These are phyloP conservation scores for Fusarium pseudograminearum DNA, from an alignment of 2,329 filamentous ascomycete genomes.

Conservation along the genomic window DNA sequence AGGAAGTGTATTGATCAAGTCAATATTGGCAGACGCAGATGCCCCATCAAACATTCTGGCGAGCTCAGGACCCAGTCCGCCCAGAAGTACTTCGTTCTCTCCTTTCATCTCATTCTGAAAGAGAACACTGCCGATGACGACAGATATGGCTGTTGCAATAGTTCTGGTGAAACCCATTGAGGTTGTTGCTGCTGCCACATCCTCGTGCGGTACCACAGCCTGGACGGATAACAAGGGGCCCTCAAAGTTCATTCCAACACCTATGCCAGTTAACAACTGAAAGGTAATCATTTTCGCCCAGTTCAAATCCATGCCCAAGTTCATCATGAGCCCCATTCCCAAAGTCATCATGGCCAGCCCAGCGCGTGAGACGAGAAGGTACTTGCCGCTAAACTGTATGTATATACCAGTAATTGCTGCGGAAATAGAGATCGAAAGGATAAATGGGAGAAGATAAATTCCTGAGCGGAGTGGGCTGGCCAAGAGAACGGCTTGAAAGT, in stretches of 20 bases:
- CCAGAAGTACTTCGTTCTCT: conserved; percentile 58
- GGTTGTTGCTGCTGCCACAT: conserved; percentile 72
- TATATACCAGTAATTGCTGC: conserved; percentile 58
- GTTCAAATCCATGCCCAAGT: conserved; percentile 64
- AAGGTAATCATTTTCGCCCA: conserved; percentile 64
- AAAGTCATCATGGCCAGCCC: conserved; percentile 68
- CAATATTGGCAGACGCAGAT: conserved; percentile 68
- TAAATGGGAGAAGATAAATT: conserved; percentile 72
- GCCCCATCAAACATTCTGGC: conserved; percentile 64
- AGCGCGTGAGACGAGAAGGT: conserved; percentile 65
- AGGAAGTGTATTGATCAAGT: conserved; percentile 56
- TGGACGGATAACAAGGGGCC: conserved; percentile 73
- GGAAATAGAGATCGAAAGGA: conserved; percentile 59
- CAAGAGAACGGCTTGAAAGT: conserved; percentile 75
- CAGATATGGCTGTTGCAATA: conserved; percentile 71
- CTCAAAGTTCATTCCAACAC: conserved; percentile 73
- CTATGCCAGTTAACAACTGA: conserved; percentile 70
- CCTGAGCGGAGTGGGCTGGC: conserved; percentile 71
- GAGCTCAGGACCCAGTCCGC: conserved; percentile 59
- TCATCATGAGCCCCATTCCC: conserved; percentile 68
- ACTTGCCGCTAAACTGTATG: conserved; percentile 68
- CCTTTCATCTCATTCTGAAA: conserved; percentile 76
- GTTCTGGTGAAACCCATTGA: conserved; percentile 73
- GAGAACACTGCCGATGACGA: conserved; percentile 76
- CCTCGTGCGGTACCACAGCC: conserved; percentile 67